phyloP scores from a whole-genome alignment of 208 protist species.

The Strigomonas culicis region DNA sequence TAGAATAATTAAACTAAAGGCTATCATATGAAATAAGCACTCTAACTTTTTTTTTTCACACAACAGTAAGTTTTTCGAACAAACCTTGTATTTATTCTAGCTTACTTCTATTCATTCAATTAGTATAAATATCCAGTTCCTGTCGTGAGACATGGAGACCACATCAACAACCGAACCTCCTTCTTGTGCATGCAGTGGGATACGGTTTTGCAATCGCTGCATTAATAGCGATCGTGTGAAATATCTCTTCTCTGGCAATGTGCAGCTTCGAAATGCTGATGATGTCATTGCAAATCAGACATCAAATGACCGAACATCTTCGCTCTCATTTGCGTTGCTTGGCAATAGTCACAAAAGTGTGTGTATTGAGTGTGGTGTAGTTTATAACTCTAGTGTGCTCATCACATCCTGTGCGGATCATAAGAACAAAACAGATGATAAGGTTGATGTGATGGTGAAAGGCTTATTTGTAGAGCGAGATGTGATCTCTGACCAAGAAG shows the following conservation, averaged over 20 bases:
- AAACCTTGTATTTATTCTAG: background rate
- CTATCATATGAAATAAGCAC: background rate
- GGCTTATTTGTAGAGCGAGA: slow-evolving; percentile 50
- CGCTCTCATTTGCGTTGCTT: slow-evolving; percentile 59
- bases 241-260: slow-evolving; percentile 31
- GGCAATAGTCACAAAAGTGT: slow-evolving; percentile 31
- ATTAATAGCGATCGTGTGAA: slow-evolving; percentile 41
- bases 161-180: too few species aligned
- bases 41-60: background rate
- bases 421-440: background rate
- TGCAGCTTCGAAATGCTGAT: slow-evolving; percentile 22
- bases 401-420: slow-evolving; percentile 53
- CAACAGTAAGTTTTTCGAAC: background rate
- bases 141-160: background rate
- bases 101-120: background rate
- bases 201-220: slow-evolving; percentile 70
- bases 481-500: slow-evolving; percentile 43
- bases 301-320: slow-evolving; percentile 50
- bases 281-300: slow-evolving; percentile 53
- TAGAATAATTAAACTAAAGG: too few species aligned
- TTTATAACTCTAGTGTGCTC: slow-evolving; percentile 22
- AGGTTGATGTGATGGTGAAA: slow-evolving; percentile 15
- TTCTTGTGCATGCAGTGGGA: slow-evolving; percentile 65
- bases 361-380: slow-evolving; percentile 37
- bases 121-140: background rate